Evolutionary conservation across 2,329 filamentous ascomycete genomes (phyloP).

Genomic region (Aspergillus costaricaensis): DNA sequence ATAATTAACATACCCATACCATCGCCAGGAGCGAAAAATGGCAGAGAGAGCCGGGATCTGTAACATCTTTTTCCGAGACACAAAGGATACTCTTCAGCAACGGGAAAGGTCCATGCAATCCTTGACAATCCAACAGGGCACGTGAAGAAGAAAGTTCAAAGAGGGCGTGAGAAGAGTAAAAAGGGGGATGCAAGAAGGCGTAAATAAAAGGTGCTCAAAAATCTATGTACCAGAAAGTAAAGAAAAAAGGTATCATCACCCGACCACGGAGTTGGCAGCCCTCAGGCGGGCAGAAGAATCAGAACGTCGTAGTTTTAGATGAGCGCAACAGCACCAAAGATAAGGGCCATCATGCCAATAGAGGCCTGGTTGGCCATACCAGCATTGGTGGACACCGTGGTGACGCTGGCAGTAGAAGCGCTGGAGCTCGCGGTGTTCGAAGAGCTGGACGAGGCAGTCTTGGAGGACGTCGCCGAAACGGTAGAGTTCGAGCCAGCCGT

Average conservation of each 20-base stretch:
- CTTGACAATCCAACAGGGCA: neutral
- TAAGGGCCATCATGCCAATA: slow-evolving; percentile 38
- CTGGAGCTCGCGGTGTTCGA: slow-evolving; percentile 27
- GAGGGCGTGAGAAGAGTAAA: neutral
- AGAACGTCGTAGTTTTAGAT: slow-evolving; percentile 30
- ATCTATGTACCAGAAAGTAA: slow-evolving; percentile 7
- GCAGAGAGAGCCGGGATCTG: neutral
- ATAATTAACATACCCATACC: neutral
- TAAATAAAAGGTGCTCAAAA: slow-evolving; percentile 3
- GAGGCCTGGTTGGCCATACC: slow-evolving; percentile 37
- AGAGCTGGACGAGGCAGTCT: slow-evolving; percentile 22
- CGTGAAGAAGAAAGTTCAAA: neutral
- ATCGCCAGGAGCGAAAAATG: neutral
- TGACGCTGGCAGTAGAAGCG: slow-evolving; percentile 27
- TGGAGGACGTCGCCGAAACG: slow-evolving; percentile 21
- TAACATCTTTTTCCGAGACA: neutral
- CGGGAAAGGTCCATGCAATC: neutral
- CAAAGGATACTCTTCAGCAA: neutral
- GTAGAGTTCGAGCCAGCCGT: slow-evolving; percentile 19
- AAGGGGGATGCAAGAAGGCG: neutral
- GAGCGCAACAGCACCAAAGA: slow-evolving; percentile 37
- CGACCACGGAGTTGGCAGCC: neutral
- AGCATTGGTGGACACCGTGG: slow-evolving; percentile 34
- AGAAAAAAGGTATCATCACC: slow-evolving; percentile 2
- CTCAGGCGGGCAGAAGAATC: neutral